Evolutionary conservation across 2,329 filamentous ascomycete species (phyloP).

Genomic region (Alternaria solani): DNA sequence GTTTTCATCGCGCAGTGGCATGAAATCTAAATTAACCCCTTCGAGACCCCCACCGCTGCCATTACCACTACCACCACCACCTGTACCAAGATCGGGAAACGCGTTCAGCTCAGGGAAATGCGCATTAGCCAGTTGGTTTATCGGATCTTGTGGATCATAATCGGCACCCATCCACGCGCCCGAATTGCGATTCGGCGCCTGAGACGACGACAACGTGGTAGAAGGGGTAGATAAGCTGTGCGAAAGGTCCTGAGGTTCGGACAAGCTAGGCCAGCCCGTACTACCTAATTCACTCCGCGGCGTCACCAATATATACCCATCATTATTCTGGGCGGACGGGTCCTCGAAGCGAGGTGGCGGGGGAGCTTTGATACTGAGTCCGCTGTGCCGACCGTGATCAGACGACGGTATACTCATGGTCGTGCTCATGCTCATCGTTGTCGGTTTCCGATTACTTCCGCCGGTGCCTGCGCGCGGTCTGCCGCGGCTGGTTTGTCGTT

Average conservation of each 20-base stretch:
- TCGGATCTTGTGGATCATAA: constrained; percentile 32
- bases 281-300: constrained; percentile 35
- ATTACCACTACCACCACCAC: not conserved
- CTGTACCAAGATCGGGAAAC: constrained; percentile 15
- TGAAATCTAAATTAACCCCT: constrained; percentile 43
- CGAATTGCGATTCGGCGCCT: not conserved
- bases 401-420: not conserved
- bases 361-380: constrained; percentile 32
- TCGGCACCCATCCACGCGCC: constrained; percentile 42
- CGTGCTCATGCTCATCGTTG: constrained; percentile 12
- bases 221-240: constrained; percentile 20
- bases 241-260: constrained; percentile 23
- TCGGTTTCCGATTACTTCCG: not conserved
- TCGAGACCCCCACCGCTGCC: not conserved
- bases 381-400: constrained; percentile 19
- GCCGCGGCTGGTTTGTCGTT: constrained; percentile 34
- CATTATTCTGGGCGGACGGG: constrained; percentile 11
- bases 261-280: constrained; percentile 28
- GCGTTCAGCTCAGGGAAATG: constrained; percentile 45
- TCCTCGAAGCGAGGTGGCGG: constrained; percentile 23
- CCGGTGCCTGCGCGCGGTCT: constrained; percentile 29
- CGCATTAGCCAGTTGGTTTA: constrained; percentile 37
- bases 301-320: constrained; percentile 44
- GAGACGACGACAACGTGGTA: constrained; percentile 9
- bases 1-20: constrained; percentile 35